Percentiles rank a stretch among this genome's conserved stretches.
These are phyloP conservation scores for Pelargonium australe DNA, from an alignment of 441 rosid genomes.

Conservation along the genomic window DNA sequence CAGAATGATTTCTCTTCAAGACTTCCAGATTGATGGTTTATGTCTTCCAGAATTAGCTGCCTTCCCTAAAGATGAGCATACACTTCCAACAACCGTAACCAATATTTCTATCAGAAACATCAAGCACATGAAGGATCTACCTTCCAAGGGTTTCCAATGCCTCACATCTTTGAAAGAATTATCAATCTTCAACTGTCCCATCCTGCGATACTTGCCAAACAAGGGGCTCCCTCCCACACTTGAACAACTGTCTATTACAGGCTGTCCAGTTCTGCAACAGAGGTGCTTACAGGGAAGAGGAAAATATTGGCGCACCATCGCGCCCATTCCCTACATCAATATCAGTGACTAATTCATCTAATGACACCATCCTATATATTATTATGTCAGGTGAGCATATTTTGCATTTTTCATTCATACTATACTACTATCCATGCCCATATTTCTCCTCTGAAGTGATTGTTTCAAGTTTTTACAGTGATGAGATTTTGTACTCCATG, in stretches of 20 bases:
- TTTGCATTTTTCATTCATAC: neutral
- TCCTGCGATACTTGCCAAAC: constrained; percentile 1
- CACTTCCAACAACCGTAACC: neutral
- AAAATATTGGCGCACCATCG: constrained; percentile 4
- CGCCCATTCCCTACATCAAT: constrained; percentile 1
- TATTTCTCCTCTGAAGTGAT: neutral
- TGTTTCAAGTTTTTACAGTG: neutral
- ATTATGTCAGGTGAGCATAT: constrained; percentile 7
- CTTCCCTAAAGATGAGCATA: constrained; percentile 16
- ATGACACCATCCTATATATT: neutral
- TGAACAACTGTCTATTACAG: constrained; percentile 4
- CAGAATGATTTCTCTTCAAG: constrained; percentile 3
- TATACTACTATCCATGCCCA: neutral
- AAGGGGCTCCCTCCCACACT: neutral
- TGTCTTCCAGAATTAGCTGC: constrained; percentile 6
- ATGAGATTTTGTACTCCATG: neutral
- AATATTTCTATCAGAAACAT: constrained; percentile 3
- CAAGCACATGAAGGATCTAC: constrained; percentile 6
- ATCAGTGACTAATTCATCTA: constrained; percentile 5
- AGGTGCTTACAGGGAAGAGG: constrained; percentile 5
- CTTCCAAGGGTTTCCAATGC: constrained; percentile 1
- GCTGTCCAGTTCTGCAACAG: constrained; percentile 3
- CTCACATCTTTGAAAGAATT: constrained; percentile 4
- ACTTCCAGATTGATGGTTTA: constrained; percentile 11
- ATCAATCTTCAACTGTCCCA: neutral